Evolutionary conservation across 257 asterid genomes (phyloP).

Genomic region (Thymus mandschuricus): DNA sequence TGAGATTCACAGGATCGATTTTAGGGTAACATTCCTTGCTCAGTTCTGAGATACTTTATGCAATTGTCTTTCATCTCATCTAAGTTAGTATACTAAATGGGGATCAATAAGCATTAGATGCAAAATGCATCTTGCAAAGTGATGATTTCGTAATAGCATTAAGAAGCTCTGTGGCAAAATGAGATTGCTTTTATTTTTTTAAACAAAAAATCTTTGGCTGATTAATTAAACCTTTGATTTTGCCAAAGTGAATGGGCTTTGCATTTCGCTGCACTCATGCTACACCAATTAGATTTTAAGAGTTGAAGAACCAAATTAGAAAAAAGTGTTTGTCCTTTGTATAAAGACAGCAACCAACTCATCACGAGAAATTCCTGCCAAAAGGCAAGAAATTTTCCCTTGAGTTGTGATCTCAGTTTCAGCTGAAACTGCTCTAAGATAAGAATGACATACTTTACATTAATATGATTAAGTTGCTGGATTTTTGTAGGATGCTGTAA

Average conservation of each 20-base stretch:
- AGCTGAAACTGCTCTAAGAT: too few species aligned
- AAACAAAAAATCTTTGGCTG: neutral
- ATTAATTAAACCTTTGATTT: neutral
- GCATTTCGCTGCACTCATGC: neutral
- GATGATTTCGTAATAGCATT: neutral
- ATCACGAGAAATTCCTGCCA: neutral
- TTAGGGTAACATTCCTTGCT: constrained; percentile 57
- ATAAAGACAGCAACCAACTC: neutral
- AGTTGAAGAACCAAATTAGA: neutral
- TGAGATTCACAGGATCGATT: constrained; percentile 69
- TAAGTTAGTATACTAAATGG: neutral
- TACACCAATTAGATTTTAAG: neutral
- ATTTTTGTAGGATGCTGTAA: constrained; percentile 71
- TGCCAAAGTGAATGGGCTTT: neutral
- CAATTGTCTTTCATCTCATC: constrained; percentile 14
- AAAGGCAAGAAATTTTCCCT: neutral
- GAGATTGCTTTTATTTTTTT: neutral
- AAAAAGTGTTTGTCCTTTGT: neutral
- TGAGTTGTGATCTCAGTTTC: neutral
- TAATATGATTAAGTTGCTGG: constrained; percentile 8
- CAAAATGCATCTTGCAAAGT: neutral
- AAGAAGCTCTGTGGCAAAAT: neutral
- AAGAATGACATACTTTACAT: too few species aligned
- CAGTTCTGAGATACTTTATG: constrained; percentile 3
- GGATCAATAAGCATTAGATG: neutral